A percentile compares a stretch with the other conserved stretches of the same genome.
Conservation (phyloP, 495 filamentous ascomycete genomes). For the Pseudomonodictys pantanalensis region DNA sequence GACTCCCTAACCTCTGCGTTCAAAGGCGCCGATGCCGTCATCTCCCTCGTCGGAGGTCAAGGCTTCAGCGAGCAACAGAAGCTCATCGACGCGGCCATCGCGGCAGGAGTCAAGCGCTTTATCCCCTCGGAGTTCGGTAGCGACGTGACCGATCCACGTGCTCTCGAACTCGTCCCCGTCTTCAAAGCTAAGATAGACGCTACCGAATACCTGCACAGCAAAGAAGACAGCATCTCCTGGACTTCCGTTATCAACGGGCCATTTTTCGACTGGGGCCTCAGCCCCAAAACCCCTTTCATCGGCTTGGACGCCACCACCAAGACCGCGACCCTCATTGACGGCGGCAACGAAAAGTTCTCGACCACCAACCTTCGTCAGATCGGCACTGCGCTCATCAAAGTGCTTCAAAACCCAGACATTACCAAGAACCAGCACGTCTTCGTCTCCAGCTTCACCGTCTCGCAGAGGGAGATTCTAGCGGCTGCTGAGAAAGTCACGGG, state of each 20-base stretch:
- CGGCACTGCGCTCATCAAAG: slow-evolving; percentile 42
- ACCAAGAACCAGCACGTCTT: slow-evolving; percentile 52
- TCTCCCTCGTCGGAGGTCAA: slow-evolving; percentile 40
- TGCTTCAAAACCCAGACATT: slow-evolving; percentile 42
- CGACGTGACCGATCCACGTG: slow-evolving; percentile 39
- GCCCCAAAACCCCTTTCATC: slow-evolving; percentile 42
- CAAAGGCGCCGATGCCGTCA: slow-evolving; percentile 49
- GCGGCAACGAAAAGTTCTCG: slow-evolving; percentile 42
- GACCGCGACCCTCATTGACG: slow-evolving; percentile 49
- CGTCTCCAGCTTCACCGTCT: slow-evolving; percentile 46
- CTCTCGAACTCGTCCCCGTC: slow-evolving; percentile 44
- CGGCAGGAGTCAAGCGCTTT: slow-evolving; percentile 43
- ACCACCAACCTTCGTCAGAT: slow-evolving; percentile 46
- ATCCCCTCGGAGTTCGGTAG: slow-evolving; percentile 45
- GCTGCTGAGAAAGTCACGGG: slow-evolving; percentile 47
- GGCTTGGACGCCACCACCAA: slow-evolving; percentile 45
- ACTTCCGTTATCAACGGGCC: slow-evolving; percentile 49
- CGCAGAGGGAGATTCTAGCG: slow-evolving; percentile 48
- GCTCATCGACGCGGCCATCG: slow-evolving; percentile 42
- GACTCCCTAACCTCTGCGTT: slow-evolving; percentile 47
- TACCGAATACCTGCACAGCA: slow-evolving; percentile 48
- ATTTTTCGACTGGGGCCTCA: slow-evolving; percentile 51
- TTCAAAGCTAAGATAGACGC: slow-evolving; percentile 48
- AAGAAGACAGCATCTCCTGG: slow-evolving; percentile 49
- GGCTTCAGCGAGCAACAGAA: slow-evolving; percentile 34